These are phyloP conservation scores for Claviceps sp. DNA, from an alignment of 2,329 filamentous ascomycete species.

Conservation along the genomic window DNA sequence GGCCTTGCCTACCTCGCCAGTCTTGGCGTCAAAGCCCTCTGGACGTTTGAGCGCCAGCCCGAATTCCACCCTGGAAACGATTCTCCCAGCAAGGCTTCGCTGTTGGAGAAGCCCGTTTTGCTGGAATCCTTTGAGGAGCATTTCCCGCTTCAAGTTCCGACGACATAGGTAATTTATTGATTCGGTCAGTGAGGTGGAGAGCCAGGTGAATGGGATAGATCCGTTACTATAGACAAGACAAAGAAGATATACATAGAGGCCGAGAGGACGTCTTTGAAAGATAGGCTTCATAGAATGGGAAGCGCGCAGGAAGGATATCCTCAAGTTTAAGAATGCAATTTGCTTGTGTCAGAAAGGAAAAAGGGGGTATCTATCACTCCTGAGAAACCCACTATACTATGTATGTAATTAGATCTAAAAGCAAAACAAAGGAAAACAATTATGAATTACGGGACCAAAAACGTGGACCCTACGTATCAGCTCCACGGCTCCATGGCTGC, in stretches of 20 bases:
- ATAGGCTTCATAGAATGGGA: too few species aligned
- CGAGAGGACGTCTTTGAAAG: too few species aligned
- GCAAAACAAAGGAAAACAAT: too few species aligned
- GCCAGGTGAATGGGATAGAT: neutral
- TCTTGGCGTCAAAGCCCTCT: slow-evolving; percentile 51
- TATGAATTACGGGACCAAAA: too few species aligned
- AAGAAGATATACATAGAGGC: neutral
- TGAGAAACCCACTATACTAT: neutral
- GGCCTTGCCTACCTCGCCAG: slow-evolving; percentile 57
- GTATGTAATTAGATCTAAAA: neutral
- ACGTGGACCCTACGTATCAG: too few species aligned
- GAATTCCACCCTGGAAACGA: slow-evolving; percentile 11
- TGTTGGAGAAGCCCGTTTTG: slow-evolving; percentile 31
- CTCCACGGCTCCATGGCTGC: too few species aligned
- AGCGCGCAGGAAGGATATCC: too few species aligned
- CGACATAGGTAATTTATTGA: too few species aligned
- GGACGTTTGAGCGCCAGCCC: slow-evolving; percentile 33
- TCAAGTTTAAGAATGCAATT: too few species aligned
- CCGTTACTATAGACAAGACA: neutral
- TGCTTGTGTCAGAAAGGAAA: too few species aligned
- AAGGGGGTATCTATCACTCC: neutral
- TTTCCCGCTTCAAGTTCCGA: slow-evolving; percentile 8
- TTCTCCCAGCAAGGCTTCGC: slow-evolving; percentile 15
- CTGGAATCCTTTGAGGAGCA: slow-evolving; percentile 25
- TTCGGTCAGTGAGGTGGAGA: neutral